Base-by-base conservation (phyloP, 345 rosid genomes). In the Noccaea caerulescens region DNA sequence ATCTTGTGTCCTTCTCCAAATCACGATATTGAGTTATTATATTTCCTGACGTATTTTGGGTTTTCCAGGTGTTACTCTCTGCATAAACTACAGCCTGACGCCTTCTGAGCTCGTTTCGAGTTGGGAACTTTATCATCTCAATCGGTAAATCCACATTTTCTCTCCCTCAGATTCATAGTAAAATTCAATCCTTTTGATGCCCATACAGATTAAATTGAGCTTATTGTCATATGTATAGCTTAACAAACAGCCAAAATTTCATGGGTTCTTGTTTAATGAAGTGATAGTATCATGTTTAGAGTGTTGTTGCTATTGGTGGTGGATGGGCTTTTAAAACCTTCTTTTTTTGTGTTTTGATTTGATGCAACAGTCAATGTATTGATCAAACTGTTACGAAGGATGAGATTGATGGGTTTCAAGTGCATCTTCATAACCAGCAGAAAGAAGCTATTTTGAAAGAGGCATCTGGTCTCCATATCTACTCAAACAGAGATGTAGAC, bases 51-150 rank as follows among this genome's bases (percentile, higher is more conserved):
- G 20, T 47, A 4, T 41, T 37, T 60, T 20, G 25, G 20, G 61
- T 30, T 57, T 36, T 27, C 30, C 58, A 94, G 98, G 99, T 50
- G 83, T 81, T 20, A 83, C 93, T 32, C 85, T 86, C 72, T 94
- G 96, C 71, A 85, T 84, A 20, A 91, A 89, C 68, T 94, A 85
- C 84, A 72, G 75, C 42, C 87, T 86, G 8, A 71, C 75, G 49
- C 92, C 97, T 23, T 85, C 96, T 5, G 92, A 89, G 76, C 85
- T 94, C 73, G 89, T 91, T 62, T 85, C 95, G 8, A 86, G 95
- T 76, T 91, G 99, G 99, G 99, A 91, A 70, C 64, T 84, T 78
- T 91, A 88, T 76, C 86, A 84, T 80, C 95, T 89, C 54, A 94
- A 89, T 71, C 80, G 99, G 99, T 91, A 77, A 73, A 38, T 54